These are phyloP conservation scores for Colletotrichum lini DNA, from an alignment of 2,329 filamentous ascomycete genomes.

Conservation along the genomic window DNA sequence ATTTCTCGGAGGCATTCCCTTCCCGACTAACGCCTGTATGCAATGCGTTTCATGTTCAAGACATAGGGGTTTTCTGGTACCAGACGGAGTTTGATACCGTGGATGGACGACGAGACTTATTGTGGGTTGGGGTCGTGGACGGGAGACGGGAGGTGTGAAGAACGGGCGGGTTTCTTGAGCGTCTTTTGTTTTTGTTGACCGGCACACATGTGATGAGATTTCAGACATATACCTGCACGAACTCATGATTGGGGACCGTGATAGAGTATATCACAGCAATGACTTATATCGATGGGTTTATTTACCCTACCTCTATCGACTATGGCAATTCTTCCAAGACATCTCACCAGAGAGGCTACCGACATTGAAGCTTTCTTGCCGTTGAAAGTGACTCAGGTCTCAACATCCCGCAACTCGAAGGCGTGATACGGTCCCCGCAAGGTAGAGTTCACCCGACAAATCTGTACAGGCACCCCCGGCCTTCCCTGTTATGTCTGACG, in stretches of 20 bases:
- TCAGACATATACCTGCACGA: constrained; percentile 34
- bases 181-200: constrained; percentile 20
- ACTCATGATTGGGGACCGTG: constrained; percentile 32
- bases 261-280: constrained; percentile 32
- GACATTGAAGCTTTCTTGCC: neutral
- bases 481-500: neutral
- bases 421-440: constrained; percentile 9
- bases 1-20: neutral
- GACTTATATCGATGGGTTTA: constrained; percentile 18
- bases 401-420: constrained; percentile 17
- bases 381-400: constrained; percentile 11
- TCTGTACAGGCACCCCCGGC: neutral
- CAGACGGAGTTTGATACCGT: constrained; percentile 21
- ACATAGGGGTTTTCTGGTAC: constrained; percentile 12
- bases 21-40: constrained; percentile 3
- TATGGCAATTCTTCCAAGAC: neutral
- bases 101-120: neutral
- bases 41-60: constrained; percentile 28
- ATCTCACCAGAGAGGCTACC: neutral
- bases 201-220: constrained; percentile 34
- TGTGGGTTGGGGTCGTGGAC: neutral
- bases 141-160: constrained; percentile 12
- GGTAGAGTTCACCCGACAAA: constrained; percentile 5
- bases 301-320: constrained; percentile 1
- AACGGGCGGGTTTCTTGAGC: constrained; percentile 31